These are phyloP conservation scores for Jacaranda copaia DNA, from an alignment of 257 asterid genomes.

Conservation along the genomic window DNA sequence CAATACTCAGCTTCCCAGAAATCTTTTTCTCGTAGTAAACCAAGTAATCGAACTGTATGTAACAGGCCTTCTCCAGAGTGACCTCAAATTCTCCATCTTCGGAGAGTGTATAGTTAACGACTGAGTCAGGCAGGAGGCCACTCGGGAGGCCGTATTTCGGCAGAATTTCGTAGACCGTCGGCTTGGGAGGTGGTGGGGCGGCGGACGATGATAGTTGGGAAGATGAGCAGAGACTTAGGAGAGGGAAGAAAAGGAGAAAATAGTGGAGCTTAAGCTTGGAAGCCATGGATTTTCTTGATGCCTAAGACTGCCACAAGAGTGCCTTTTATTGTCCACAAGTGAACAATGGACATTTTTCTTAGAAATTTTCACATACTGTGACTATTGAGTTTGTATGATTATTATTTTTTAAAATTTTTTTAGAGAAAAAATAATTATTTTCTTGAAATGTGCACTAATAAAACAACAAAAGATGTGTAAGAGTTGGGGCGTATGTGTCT, in stretches of 20 bases:
- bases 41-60: conserved; percentile 78
- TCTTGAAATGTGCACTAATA: neutral
- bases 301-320: neutral
- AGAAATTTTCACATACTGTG: no score
- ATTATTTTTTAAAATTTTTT: no score
- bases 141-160: conserved; percentile 74
- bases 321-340: neutral
- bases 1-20: conserved; percentile 72
- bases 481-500: neutral
- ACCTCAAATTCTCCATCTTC: conserved; percentile 84
- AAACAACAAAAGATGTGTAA: neutral
- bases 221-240: conserved; percentile 34
- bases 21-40: conserved; percentile 80
- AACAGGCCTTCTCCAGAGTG: conserved; percentile 64
- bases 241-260: conserved; percentile 31
- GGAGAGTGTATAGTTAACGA: conserved; percentile 64
- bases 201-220: conserved; percentile 23
- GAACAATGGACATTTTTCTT: no score
- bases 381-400: no score
- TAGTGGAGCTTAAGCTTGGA: conserved; percentile 32
- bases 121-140: conserved; percentile 89
- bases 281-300: conserved; percentile 39
- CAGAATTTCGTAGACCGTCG: conserved; percentile 74
- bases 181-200: conserved; percentile 38
- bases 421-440: neutral